Conservation (phyloP, 2,329 filamentous ascomycete genomes). For the Scytalidium sp. region DNA sequence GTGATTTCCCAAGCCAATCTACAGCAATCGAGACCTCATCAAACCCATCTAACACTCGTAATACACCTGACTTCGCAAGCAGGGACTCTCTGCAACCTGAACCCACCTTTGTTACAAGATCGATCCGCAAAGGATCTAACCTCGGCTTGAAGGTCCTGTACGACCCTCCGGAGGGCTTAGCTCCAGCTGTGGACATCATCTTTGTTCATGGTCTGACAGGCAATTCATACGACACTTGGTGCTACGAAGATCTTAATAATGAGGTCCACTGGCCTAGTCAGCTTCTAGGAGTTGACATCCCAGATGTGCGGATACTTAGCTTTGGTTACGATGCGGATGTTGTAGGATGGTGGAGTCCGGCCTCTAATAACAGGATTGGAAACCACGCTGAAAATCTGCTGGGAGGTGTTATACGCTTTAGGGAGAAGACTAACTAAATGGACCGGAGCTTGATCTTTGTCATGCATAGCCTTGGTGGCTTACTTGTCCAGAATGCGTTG, state of each 20-base stretch:
- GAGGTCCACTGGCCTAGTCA: constrained; percentile 30
- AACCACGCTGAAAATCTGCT: neutral
- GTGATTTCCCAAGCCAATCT: no score
- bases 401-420: neutral
- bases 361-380: neutral
- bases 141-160: constrained; percentile 10
- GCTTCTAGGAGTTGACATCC: constrained; percentile 26
- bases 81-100: no score
- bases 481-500: neutral
- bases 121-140: no score
- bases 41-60: no score
- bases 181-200: constrained; percentile 32
- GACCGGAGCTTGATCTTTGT: neutral
- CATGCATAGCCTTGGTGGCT: neutral
- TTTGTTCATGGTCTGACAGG: constrained; percentile 39
- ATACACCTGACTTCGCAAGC: no score
- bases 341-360: neutral
- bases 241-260: constrained; percentile 27
- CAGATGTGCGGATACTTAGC: constrained; percentile 31
- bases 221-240: constrained; percentile 35
- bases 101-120: no score
- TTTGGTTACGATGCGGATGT: constrained; percentile 33
- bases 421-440: neutral
- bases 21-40: no score
- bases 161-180: constrained; percentile 3